Percentiles rank a stretch among this genome's conserved stretches.
These are phyloP conservation scores for Leptographium lundbergii DNA, from an alignment of 2,329 filamentous ascomycete genomes.

Conservation along the genomic window DNA sequence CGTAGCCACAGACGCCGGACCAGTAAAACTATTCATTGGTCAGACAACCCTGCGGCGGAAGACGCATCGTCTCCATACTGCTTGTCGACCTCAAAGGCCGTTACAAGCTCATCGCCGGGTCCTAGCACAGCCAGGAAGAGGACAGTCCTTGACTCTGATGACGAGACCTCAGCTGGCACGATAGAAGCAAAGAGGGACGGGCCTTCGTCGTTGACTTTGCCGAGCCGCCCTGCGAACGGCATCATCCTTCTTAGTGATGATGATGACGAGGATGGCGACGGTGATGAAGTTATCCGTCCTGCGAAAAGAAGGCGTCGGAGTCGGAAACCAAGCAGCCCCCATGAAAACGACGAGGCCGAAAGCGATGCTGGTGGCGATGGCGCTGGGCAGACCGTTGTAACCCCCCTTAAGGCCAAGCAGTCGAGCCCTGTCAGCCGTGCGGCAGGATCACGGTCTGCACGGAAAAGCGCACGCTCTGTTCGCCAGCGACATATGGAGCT, in stretches of 20 bases:
- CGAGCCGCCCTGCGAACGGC: neutral
- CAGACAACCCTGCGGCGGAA: neutral
- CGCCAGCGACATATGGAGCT: conserved; percentile 18
- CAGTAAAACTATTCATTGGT: neutral
- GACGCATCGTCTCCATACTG: neutral
- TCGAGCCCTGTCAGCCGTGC: neutral
- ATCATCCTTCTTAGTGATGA: neutral
- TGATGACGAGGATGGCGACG: neutral
- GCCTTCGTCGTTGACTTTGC: neutral
- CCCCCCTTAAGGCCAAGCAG: neutral
- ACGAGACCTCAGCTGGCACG: neutral
- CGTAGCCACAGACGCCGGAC: neutral
- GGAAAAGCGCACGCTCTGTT: conserved; percentile 9
- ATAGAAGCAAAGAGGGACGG: neutral
- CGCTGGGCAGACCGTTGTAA: neutral
- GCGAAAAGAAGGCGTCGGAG: conserved; percentile 1
- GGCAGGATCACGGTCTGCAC: conserved; percentile 1
- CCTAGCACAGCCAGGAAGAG: neutral
- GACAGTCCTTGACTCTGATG: neutral
- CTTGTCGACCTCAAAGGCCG: neutral
- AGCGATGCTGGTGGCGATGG: neutral
- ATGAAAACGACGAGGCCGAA: neutral
- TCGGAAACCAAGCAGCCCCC: neutral
- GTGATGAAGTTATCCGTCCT: conserved; percentile 5
- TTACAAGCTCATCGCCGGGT: neutral